Conservation (phyloP, 202 grass and related monocot species). For the Schoenoplectus tabernaemontani region DNA sequence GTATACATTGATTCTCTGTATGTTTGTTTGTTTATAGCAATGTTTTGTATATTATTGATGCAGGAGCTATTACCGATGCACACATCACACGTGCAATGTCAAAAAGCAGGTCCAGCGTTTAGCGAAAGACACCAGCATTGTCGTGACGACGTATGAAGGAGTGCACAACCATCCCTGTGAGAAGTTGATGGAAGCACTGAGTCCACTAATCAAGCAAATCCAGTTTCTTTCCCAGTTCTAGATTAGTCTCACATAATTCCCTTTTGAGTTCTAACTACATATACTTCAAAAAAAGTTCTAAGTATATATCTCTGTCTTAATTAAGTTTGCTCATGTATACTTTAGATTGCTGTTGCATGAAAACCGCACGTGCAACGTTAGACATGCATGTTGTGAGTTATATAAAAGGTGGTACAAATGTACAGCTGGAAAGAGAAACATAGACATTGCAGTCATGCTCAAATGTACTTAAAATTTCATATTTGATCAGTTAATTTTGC, state of each 20-base stretch:
- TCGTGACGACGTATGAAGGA: conserved; percentile 81
- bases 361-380: conserved; percentile 10
- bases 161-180: conserved; percentile 86
- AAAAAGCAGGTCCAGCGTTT: conserved; percentile 90
- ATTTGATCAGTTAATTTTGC: neutral
- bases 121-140: conserved; percentile 68
- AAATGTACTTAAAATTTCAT: neutral
- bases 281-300: neutral
- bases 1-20: neutral
- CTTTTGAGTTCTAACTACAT: neutral
- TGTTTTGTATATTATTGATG: conserved; percentile 6
- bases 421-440: neutral
- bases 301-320: neutral
- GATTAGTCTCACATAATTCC: neutral
- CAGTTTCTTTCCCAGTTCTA: conserved; percentile 73
- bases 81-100: conserved; percentile 77
- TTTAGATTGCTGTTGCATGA: conserved; percentile 8
- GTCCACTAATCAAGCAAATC: conserved; percentile 72
- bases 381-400: neutral
- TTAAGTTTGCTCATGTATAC: neutral
- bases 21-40: neutral
- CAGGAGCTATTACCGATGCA: conserved; percentile 94
- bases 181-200: conserved; percentile 81
- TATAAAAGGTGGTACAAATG: conserved; percentile 1
- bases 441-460: neutral